phyloP scores from a whole-genome alignment of 1,284 basidiomycete genomes.

The Flammula alnicola region DNA sequence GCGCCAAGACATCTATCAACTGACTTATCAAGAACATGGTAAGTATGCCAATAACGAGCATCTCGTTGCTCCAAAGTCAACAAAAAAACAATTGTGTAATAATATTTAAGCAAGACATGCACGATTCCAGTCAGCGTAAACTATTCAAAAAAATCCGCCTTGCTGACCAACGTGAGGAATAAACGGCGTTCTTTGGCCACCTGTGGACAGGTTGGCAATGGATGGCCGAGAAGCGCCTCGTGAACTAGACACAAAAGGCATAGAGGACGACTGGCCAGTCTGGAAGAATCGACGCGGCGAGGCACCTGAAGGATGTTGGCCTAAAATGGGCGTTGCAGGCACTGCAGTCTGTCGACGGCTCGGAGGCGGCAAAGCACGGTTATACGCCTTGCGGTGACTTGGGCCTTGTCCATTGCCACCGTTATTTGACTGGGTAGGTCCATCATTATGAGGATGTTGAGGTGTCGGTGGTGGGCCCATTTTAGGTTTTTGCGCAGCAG shows the following conservation, averaged over 20 bases:
- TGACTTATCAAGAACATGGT: no score
- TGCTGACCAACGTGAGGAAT: constrained; percentile 32
- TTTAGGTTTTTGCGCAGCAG: constrained; percentile 9
- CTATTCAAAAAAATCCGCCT: constrained; percentile 18
- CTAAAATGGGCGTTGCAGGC: constrained; percentile 8
- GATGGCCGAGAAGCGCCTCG: constrained; percentile 35
- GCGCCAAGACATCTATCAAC: constrained; percentile 2
- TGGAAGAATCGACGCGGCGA: constrained; percentile 28
- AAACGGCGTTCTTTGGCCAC: constrained; percentile 55
- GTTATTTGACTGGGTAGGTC: not conserved
- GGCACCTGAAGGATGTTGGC: constrained; percentile 20
- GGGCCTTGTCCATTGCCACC: constrained; percentile 1
- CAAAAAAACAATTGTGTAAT: no score
- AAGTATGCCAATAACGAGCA: no score
- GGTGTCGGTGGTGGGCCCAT: constrained; percentile 44
- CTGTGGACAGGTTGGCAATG: constrained; percentile 19
- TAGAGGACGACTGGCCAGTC: no score
- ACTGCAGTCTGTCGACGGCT: constrained; percentile 11
- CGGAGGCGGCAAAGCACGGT: constrained; percentile 6
- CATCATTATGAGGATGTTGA: constrained; percentile 18
- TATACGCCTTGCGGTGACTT: not conserved
- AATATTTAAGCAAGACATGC: not conserved
- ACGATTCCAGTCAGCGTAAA: not conserved
- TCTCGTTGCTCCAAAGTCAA: not conserved
- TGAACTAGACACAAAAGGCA: no score